phyloP scores from a whole-genome alignment of 1,284 basidiomycete genomes.

The Trichosporon coremiiforme region DNA sequence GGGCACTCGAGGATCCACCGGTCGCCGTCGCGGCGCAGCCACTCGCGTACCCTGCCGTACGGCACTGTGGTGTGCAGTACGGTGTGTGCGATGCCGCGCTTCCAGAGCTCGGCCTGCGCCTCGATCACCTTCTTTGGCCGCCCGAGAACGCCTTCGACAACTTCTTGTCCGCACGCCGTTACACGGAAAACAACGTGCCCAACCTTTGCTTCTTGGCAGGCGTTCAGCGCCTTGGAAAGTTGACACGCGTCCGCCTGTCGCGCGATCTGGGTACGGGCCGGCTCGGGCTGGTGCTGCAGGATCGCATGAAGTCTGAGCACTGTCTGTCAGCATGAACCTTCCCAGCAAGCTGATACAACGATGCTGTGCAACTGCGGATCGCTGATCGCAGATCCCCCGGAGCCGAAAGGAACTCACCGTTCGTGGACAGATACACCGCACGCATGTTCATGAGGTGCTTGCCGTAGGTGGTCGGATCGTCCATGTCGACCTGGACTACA shows the following conservation, averaged over 20 bases:
- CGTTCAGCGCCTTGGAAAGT: constrained; percentile 29
- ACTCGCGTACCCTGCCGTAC: constrained; percentile 25
- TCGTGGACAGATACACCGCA: constrained; percentile 35
- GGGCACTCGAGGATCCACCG: constrained; percentile 35
- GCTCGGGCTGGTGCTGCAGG: constrained; percentile 32
- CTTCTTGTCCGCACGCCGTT: constrained; percentile 33
- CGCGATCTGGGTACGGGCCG: constrained; percentile 30
- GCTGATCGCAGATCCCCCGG: neutral
- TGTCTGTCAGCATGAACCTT: constrained; percentile 12
- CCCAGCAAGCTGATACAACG: neutral
- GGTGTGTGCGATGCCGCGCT: constrained; percentile 35
- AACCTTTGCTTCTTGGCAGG: constrained; percentile 28
- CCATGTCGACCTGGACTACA: constrained; percentile 38
- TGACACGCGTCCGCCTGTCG: constrained; percentile 30
- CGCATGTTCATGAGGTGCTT: constrained; percentile 31
- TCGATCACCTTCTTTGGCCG: constrained; percentile 11
- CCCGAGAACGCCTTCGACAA: constrained; percentile 28
- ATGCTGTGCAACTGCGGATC: neutral
- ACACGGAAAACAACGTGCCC: constrained; percentile 32
- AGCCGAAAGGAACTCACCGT: constrained; percentile 22
- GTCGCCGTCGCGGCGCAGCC: constrained; percentile 20
- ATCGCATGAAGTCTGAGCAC: constrained; percentile 31
- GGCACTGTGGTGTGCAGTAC: constrained; percentile 36
- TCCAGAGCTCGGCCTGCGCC: constrained; percentile 40
- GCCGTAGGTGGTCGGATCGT: constrained; percentile 33